Base-by-base conservation (phyloP, 306 rosid species). In the Trifolium repens region DNA sequence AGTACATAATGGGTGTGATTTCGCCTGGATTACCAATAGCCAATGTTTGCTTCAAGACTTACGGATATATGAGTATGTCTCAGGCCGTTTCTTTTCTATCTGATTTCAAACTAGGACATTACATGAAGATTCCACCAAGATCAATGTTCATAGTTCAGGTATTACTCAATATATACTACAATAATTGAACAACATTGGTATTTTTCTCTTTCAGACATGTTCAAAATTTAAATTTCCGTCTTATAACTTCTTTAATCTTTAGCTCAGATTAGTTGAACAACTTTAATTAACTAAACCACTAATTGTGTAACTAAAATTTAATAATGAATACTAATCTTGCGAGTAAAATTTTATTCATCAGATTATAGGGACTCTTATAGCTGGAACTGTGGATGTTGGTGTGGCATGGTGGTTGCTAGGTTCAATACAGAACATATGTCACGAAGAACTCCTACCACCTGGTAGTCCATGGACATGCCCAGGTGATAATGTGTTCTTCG, bases 71-170 rank as follows among this genome's bases (percentile, higher is more conserved):
- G 16, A 90, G 92, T 71, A 88, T 90, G 92, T 50, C 80, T n/a
- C 96, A 90, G 35, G 96, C 96, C 9, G 47, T 90, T 70, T 83
- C 89, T 65, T 88, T 88, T 78, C 81, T 90, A 16, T 81, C 55
- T 63, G 90, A 90, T 77, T 90, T 90, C 84, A 90, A 88, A 83
- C 81, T 90, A 9, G 96, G 92, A 8, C 91, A 88, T 65, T 90
- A 90, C 84, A 86, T 88, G 96, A 88, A 90, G 84, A 72, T 84
- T 49, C 96, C 96, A 0, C 96, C 92, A 35, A 77, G 84, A 1
- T 86, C 96, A 3, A 87, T 90, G 92, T 90, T 90, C 83, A 26
- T 88, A 27, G 89, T 90, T 74, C 96, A 89, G 94, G 94, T 89
- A 84, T 35, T 72, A 6, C 40, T 26, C 4, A 2, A 24, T 35